Evolutionary conservation across 2,329 filamentous ascomycete species (phyloP).

Genomic region (Fusarium tupiense): DNA sequence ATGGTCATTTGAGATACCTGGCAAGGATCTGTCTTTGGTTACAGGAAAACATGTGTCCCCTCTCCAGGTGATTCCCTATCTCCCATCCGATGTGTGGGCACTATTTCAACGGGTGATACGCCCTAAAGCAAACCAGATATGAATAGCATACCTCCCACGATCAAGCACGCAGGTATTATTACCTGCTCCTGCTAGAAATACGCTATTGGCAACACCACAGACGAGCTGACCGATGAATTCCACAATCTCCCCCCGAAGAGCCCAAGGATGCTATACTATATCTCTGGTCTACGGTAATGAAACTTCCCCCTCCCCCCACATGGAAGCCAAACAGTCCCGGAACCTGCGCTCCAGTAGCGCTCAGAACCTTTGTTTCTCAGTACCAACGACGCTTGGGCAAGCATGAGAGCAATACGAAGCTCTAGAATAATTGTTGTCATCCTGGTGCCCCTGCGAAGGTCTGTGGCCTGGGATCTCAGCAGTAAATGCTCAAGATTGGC

Average conservation of each 20-base stretch:
- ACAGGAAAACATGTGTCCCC: background rate
- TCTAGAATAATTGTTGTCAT: fast-evolving
- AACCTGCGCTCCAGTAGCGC: background rate
- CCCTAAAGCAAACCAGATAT: background rate
- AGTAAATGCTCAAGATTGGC: no score
- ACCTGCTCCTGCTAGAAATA: fast-evolving
- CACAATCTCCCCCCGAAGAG: background rate
- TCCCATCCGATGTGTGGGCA: background rate
- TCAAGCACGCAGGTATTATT: fast-evolving
- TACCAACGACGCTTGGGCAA: background rate
- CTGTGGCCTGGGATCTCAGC: no score
- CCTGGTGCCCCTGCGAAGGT: fast-evolving
- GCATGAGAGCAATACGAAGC: fast-evolving
- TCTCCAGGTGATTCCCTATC: background rate
- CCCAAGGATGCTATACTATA: background rate
- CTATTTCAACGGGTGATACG: fast-evolving
- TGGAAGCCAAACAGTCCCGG: fast-evolving
- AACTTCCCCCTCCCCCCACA: no score
- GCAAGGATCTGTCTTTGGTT: background rate
- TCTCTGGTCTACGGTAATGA: fast-evolving
- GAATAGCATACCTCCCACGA: background rate
- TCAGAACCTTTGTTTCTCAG: fast-evolving
- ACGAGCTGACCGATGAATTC: fast-evolving
- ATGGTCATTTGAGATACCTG: background rate
- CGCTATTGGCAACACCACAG: background rate